A percentile compares a stretch with the other conserved stretches of the same genome.
Conservation (phyloP, 2,329 filamentous ascomycete species). For the Apiospora saccharicola region DNA sequence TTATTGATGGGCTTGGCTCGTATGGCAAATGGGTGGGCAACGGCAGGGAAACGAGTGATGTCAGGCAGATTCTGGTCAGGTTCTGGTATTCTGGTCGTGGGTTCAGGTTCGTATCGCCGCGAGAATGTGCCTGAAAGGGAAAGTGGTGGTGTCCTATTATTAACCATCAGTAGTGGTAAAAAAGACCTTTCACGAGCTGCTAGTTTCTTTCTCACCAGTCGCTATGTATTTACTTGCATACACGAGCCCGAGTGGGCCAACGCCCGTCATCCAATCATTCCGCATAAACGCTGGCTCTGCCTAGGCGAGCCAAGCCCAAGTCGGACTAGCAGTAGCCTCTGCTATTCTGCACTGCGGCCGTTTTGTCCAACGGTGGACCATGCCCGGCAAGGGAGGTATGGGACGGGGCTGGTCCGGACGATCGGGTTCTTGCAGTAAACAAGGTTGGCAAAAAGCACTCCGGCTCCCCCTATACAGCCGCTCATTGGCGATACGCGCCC, state of each 20-base stretch:
- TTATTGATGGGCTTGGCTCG: neutral
- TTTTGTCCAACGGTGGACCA: slow-evolving; percentile 20
- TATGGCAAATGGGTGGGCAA: slow-evolving; percentile 7
- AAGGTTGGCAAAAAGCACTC: slow-evolving; percentile 11
- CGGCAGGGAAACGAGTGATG: neutral
- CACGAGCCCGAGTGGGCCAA: slow-evolving; percentile 15
- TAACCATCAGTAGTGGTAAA: slow-evolving; percentile 1
- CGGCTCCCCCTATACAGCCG: neutral
- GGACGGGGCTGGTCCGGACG: slow-evolving; percentile 15
- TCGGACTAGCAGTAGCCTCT: neutral
- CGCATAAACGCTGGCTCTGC: slow-evolving; percentile 1
- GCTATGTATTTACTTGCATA: slow-evolving; percentile 20
- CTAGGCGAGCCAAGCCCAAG: slow-evolving; percentile 14
- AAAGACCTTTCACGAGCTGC: slow-evolving; percentile 12
- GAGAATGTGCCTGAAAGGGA: neutral
- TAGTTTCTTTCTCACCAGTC: slow-evolving; percentile 9
- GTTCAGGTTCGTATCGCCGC: slow-evolving; percentile 15
- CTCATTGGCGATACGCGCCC: slow-evolving; percentile 19
- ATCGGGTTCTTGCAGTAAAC: slow-evolving; percentile 21
- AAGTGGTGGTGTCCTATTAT: slow-evolving; percentile 20
- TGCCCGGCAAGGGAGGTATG: slow-evolving; percentile 5
- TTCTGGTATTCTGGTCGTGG: neutral
- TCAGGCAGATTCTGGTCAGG: slow-evolving; percentile 3
- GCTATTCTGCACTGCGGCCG: slow-evolving; percentile 19
- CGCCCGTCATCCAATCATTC: slow-evolving; percentile 7